Conservation (phyloP, 306 rosid genomes). For the Pyrus pyrifolia region DNA sequence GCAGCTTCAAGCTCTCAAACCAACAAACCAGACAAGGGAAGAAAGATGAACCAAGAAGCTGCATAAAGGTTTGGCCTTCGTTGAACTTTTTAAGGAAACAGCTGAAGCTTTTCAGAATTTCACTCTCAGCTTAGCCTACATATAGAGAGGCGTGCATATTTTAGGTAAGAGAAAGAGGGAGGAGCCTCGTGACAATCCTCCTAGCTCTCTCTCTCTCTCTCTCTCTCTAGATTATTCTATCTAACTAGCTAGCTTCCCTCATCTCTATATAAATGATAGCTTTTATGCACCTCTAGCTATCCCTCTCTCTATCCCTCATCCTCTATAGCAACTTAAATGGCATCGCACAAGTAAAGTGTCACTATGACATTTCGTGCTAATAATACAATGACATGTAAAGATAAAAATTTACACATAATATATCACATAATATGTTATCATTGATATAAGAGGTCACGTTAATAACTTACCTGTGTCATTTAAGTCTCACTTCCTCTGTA, state of each 20-base stretch:
- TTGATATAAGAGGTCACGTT: no score
- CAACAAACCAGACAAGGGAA: slow-evolving; percentile 37
- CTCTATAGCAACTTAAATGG: background rate
- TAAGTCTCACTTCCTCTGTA: background rate
- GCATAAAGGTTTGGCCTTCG: slow-evolving; percentile 8
- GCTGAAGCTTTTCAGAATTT: background rate
- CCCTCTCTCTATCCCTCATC: background rate
- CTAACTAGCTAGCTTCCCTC: slow-evolving; percentile 11
- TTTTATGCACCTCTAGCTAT: slow-evolving; percentile 8
- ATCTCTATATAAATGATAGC: slow-evolving; percentile 15
- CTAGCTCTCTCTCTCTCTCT: background rate
- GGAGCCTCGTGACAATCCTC: slow-evolving; percentile 25
- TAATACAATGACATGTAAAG: no score
- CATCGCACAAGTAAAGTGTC: no score
- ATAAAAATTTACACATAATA: no score
- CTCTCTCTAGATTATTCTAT: background rate
- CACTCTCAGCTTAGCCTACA: background rate
- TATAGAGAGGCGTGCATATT: slow-evolving; percentile 27
- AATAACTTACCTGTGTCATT: no score
- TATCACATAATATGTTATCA: no score
- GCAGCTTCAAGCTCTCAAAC: slow-evolving; percentile 99
- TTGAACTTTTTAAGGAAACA: slow-evolving; percentile 10
- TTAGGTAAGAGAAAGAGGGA: slow-evolving; percentile 5
- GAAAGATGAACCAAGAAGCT: background rate
- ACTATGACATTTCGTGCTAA: no score